phyloP scores from a whole-genome alignment of 108 stramenopile genomes.

The Nannochloropsis gaditana region DNA sequence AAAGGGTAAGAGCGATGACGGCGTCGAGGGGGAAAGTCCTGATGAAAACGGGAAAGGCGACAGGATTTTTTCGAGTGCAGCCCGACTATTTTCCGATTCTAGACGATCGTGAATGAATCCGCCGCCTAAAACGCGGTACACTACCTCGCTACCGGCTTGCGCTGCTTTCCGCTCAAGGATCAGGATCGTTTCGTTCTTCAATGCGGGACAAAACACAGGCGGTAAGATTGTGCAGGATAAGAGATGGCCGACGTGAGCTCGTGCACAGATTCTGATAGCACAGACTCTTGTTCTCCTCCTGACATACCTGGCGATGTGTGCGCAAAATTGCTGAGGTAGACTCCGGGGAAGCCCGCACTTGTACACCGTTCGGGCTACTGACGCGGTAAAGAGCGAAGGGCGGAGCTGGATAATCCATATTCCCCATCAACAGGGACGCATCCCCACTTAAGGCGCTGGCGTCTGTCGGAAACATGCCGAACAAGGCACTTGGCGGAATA shows the following conservation, averaged over 20 bases:
- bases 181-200: not conserved
- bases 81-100: too few species aligned
- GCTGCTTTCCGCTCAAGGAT: slow-evolving; percentile 5
- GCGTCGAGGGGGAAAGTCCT: too few species aligned
- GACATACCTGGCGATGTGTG: not conserved
- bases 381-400: not conserved
- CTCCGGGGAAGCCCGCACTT: not conserved
- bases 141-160: not conserved
- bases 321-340: not conserved
- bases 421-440: not conserved
- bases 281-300: not conserved
- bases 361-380: not conserved
- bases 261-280: too few species aligned
- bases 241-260: too few species aligned
- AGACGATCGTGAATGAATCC: not conserved
- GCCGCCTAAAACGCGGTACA: not conserved
- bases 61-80: too few species aligned
- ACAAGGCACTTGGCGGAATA: too few species aligned
- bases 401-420: not conserved
- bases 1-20: too few species aligned
- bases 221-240: not conserved
- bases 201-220: not conserved
- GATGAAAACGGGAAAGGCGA: too few species aligned
- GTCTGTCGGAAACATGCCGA: too few species aligned
- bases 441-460: too few species aligned